Conservation (phyloP, 2,329 filamentous ascomycete genomes). For the Paracorniculantispora psalliotae region DNA sequence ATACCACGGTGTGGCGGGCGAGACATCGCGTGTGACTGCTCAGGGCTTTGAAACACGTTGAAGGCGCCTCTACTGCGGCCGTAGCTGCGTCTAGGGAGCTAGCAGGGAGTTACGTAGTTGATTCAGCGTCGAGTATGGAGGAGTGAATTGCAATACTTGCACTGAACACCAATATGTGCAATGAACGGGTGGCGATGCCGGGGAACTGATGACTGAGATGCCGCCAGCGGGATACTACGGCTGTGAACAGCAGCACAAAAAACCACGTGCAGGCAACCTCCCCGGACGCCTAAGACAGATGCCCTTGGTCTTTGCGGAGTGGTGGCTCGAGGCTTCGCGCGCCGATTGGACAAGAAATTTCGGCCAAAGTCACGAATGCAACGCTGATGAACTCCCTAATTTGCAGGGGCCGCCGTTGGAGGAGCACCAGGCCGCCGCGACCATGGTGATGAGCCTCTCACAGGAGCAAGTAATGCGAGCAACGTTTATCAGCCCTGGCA, state of each 20-base stretch:
- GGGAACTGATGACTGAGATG: background rate
- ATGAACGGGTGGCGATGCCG: background rate
- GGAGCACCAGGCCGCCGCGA: background rate
- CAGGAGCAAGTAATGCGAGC: background rate
- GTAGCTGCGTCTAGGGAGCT: background rate
- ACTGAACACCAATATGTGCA: too few relatives aligned
- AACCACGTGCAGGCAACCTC: background rate
- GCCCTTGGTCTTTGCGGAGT: background rate
- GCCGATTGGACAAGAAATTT: background rate
- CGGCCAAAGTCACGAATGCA: background rate
- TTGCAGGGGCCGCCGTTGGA: background rate
- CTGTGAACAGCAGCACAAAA: background rate
- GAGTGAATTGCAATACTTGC: too few relatives aligned
- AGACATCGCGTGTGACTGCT: conserved; percentile 6
- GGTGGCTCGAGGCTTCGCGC: background rate
- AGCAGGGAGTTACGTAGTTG: too few relatives aligned
- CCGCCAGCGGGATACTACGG: background rate
- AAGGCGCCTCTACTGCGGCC: background rate
- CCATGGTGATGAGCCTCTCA: background rate
- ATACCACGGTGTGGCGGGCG: conserved; percentile 2
- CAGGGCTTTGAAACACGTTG: conserved; percentile 7
- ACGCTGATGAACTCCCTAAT: background rate
- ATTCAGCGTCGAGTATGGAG: too few relatives aligned
- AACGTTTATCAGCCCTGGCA: background rate
- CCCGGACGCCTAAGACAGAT: background rate